These are phyloP conservation scores for Rhynchospora tenuis DNA, from an alignment of 176 grass and related monocot genomes.

Conservation along the genomic window DNA sequence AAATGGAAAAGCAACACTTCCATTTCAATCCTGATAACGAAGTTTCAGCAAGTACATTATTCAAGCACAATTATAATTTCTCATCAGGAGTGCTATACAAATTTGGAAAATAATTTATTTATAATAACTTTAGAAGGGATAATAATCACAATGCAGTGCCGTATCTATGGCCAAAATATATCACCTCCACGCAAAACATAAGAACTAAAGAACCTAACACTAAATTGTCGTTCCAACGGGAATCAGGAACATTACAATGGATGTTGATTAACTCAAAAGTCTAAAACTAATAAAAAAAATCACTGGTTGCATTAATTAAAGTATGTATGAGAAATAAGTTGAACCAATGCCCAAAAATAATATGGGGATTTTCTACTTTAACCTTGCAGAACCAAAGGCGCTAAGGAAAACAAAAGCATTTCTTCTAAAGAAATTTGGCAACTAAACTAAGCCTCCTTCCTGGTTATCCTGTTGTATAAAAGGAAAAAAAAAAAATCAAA, in stretches of 20 bases:
- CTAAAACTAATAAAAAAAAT: not conserved
- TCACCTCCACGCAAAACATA: not conserved
- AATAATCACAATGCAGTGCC: not conserved
- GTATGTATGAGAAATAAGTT: not conserved
- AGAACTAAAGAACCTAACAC: not conserved
- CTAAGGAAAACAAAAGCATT: not conserved
- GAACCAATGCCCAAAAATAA: not conserved
- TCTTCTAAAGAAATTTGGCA: not conserved
- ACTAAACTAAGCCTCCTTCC: conserved; percentile 73
- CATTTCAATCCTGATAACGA: too few relatives aligned
- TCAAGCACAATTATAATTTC: too few relatives aligned
- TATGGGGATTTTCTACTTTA: not conserved
- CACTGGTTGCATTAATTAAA: not conserved
- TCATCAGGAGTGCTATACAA: too few relatives aligned
- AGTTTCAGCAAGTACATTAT: too few relatives aligned
- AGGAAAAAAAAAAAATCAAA: not conserved
- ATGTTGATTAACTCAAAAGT: not conserved
- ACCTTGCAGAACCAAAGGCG: not conserved
- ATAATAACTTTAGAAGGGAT: too few relatives aligned
- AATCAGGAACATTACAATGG: not conserved
- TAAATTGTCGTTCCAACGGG: not conserved
- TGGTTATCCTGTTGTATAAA: conserved; percentile 70
- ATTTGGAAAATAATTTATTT: too few relatives aligned
- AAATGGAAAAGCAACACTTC: too few relatives aligned
- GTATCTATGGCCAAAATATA: not conserved